Percentiles rank a stretch among this genome's conserved stretches.
Evolutionary conservation across 441 rosid genomes (phyloP).

Genomic region (Viola pubescens): DNA sequence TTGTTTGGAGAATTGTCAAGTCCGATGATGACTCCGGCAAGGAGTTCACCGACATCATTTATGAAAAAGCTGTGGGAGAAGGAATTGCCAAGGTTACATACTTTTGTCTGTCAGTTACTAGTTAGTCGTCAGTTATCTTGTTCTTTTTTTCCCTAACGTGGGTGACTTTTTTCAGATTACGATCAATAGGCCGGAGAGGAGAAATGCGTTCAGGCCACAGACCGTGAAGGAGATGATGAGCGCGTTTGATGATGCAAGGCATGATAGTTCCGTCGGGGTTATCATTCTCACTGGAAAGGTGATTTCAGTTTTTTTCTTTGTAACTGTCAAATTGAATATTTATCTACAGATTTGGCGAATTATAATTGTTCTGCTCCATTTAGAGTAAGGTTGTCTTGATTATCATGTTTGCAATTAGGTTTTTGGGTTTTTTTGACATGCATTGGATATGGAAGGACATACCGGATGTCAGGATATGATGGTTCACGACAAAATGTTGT

Average conservation of each 20-base stretch:
- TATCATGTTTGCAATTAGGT: background rate
- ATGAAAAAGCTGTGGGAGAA: slow-evolving; percentile 75
- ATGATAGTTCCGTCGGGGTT: slow-evolving; percentile 69
- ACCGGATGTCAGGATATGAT: too few species aligned
- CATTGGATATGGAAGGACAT: too few species aligned
- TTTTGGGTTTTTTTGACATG: background rate
- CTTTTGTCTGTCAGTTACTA: background rate
- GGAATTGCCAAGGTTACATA: slow-evolving; percentile 70
- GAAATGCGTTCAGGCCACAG: slow-evolving; percentile 73
- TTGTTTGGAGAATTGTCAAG: slow-evolving; percentile 44
- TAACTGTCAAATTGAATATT: background rate
- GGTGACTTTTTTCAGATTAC: slow-evolving; percentile 38
- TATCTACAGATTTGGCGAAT: background rate
- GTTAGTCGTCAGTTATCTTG: background rate
- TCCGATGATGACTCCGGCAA: slow-evolving; percentile 32
- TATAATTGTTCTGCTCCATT: too few species aligned
- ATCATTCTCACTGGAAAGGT: slow-evolving; percentile 87
- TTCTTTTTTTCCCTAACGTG: background rate
- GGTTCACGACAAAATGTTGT: slow-evolving; percentile 4
- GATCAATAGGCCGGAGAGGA: slow-evolving; percentile 72
- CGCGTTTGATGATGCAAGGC: slow-evolving; percentile 76
- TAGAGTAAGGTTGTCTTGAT: background rate
- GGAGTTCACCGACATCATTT: slow-evolving; percentile 59
- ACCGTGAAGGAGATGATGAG: slow-evolving; percentile 73
- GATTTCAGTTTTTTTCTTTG: background rate